Evolutionary conservation across 2,329 filamentous ascomycete species (phyloP).

Genomic region (Metarhizium robertsii): DNA sequence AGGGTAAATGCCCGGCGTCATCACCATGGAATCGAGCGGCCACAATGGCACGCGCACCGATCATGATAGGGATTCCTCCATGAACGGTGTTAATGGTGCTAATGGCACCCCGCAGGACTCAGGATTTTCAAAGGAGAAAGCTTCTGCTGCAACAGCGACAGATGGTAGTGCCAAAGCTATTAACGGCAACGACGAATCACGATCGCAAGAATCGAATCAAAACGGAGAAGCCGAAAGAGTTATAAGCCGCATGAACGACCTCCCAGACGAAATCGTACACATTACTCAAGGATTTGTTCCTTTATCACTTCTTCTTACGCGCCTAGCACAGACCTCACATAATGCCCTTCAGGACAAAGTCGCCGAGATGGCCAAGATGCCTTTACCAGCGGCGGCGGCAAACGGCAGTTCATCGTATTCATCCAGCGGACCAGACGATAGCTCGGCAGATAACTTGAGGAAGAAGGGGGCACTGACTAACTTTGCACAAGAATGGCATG

Average conservation of each 20-base stretch:
- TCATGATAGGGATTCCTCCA: conserved; percentile 40
- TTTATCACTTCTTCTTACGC: conserved; percentile 63
- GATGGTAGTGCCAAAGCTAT: conserved; percentile 9
- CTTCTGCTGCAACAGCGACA: conserved; percentile 4
- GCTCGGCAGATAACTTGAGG: conserved; percentile 53
- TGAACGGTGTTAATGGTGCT: conserved; percentile 35
- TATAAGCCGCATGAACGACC: conserved; percentile 38
- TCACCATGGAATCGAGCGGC: conserved; percentile 47
- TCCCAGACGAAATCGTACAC: conserved; percentile 56
- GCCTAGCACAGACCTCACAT: conserved; percentile 76
- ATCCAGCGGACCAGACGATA: conserved; percentile 38
- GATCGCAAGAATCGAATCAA: neutral
- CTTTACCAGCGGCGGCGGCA: conserved; percentile 38
- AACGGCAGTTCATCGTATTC: conserved; percentile 38
- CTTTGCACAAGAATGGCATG: conserved; percentile 70
- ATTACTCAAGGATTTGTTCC: conserved; percentile 70
- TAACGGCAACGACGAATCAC: conserved; percentile 16
- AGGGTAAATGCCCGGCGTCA: conserved; percentile 39
- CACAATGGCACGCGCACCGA: conserved; percentile 45
- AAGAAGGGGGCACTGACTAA: conserved; percentile 71
- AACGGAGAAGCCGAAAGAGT: neutral
- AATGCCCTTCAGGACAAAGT: conserved; percentile 66
- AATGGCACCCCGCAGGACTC: conserved; percentile 13
- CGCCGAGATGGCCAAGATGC: conserved; percentile 58
- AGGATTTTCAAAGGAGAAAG: conserved; percentile 25